These are phyloP conservation scores for Boletus tylopilopsis DNA, from an alignment of 768 basidiomycete species.

Conservation along the genomic window DNA sequence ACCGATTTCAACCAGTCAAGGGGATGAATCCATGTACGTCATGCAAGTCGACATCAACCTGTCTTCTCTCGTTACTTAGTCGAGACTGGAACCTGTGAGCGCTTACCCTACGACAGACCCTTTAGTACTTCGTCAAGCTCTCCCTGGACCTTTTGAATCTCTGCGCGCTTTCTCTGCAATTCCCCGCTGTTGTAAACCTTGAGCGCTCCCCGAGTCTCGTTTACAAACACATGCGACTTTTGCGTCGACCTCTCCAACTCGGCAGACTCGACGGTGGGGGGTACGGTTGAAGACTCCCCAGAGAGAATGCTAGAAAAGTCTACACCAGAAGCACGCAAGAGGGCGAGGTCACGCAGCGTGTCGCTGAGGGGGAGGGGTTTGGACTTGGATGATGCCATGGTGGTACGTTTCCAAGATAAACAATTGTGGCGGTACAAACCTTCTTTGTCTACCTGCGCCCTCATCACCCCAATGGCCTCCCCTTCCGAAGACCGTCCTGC, in stretches of 20 bases:
- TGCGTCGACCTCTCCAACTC: conserved; percentile 24
- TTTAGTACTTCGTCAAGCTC: conserved; percentile 50
- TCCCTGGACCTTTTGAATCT: conserved; percentile 53
- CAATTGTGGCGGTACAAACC: too few relatives aligned
- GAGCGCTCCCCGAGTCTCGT: conserved; percentile 55
- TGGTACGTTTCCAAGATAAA: background rate
- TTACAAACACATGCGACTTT: conserved; percentile 57
- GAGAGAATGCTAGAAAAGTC: conserved; percentile 35
- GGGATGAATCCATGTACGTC: too few relatives aligned
- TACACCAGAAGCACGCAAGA: conserved; percentile 58
- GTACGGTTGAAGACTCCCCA: background rate
- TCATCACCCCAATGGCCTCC: conserved; percentile 8
- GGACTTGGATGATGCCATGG: conserved; percentile 30
- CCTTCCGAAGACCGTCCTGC: conserved; percentile 7
- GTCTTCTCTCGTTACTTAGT: background rate
- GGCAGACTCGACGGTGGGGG: conserved; percentile 5
- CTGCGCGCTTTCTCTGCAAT: conserved; percentile 47
- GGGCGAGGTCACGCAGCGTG: conserved; percentile 68
- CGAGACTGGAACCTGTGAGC: background rate
- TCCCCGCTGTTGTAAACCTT: conserved; percentile 40
- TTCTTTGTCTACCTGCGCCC: too few relatives aligned
- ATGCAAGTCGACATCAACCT: background rate
- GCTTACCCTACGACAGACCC: conserved; percentile 29
- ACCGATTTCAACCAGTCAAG: too few relatives aligned
- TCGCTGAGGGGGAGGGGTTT: conserved; percentile 51